Evolutionary conservation across 495 filamentous ascomycete species (phyloP).

Genomic region (Hyaloscypha finlandica): DNA sequence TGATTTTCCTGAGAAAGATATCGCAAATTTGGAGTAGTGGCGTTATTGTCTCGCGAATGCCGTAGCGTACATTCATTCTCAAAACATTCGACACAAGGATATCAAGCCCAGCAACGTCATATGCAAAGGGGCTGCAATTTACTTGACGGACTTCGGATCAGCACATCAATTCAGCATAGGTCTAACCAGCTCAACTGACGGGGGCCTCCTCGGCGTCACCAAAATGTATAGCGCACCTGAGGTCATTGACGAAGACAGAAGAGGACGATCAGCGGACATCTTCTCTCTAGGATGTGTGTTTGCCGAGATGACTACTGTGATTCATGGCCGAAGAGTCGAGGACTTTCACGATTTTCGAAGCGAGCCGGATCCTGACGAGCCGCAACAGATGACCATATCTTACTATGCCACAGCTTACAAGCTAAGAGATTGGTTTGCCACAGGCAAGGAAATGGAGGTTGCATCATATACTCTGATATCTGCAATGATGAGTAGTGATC

Average conservation of each 20-base stretch:
- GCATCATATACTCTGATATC: background rate
- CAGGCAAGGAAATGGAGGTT: background rate
- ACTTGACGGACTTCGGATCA: constrained; percentile 48
- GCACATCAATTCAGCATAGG: constrained; percentile 31
- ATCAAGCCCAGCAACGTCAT: constrained; percentile 52
- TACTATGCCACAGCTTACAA: constrained; percentile 19
- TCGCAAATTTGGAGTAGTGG: constrained; percentile 27
- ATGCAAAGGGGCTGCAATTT: constrained; percentile 36
- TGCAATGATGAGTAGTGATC: constrained; percentile 5
- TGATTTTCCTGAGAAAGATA: background rate
- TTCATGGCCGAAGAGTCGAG: constrained; percentile 34
- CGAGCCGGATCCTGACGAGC: constrained; percentile 10
- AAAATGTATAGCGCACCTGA: constrained; percentile 50
- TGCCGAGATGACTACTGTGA: constrained; percentile 84
- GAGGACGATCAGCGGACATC: constrained; percentile 61
- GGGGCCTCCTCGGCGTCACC: constrained; percentile 37
- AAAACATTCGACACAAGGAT: constrained; percentile 44
- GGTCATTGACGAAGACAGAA: constrained; percentile 35
- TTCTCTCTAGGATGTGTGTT: constrained; percentile 97
- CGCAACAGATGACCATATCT: constrained; percentile 1
- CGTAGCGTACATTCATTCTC: constrained; percentile 42
- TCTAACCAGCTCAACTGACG: constrained; percentile 37
- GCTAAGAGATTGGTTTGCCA: constrained; percentile 10
- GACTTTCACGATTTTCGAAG: constrained; percentile 17
- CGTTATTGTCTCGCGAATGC: constrained; percentile 39